Evolutionary conservation across 768 basidiomycete species (phyloP).

Genomic region (Leucosporidium yakuticum): DNA sequence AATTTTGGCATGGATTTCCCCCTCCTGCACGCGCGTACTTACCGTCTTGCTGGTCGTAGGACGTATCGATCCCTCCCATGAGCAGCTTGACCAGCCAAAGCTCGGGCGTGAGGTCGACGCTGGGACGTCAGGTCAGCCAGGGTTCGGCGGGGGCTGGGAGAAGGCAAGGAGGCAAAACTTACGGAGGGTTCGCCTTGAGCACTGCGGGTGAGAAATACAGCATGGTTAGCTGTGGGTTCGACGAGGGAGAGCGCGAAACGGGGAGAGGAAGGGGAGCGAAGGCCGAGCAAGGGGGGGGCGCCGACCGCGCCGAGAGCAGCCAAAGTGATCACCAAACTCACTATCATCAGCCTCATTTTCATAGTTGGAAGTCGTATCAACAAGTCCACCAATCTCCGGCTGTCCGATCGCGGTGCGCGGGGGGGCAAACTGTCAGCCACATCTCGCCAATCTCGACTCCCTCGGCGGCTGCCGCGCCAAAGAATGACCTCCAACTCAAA

Average conservation of each 20-base stretch:
- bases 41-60: background rate
- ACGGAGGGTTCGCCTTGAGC: too few relatives aligned
- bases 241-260: too few relatives aligned
- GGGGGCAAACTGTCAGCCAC: too few relatives aligned
- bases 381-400: slow-evolving; percentile 43
- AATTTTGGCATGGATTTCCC: background rate
- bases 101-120: slow-evolving; percentile 40
- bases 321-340: too few relatives aligned
- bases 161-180: background rate
- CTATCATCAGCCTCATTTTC: slow-evolving; percentile 28
- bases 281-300: background rate
- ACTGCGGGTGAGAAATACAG: too few relatives aligned
- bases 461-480: too few relatives aligned
- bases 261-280: background rate
- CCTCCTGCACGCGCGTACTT: background rate
- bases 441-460: too few relatives aligned
- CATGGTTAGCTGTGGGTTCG: too few relatives aligned
- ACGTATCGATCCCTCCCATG: background rate
- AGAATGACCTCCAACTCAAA: too few relatives aligned
- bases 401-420: too few relatives aligned
- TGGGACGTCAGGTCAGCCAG: background rate
- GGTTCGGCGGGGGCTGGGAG: background rate
- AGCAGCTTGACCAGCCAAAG: slow-evolving; percentile 44
- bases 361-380: slow-evolving; percentile 40
- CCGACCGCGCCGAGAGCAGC: too few relatives aligned